phyloP scores from a whole-genome alignment of 2,329 filamentous ascomycete species.

The Colletotrichum coccodes region DNA sequence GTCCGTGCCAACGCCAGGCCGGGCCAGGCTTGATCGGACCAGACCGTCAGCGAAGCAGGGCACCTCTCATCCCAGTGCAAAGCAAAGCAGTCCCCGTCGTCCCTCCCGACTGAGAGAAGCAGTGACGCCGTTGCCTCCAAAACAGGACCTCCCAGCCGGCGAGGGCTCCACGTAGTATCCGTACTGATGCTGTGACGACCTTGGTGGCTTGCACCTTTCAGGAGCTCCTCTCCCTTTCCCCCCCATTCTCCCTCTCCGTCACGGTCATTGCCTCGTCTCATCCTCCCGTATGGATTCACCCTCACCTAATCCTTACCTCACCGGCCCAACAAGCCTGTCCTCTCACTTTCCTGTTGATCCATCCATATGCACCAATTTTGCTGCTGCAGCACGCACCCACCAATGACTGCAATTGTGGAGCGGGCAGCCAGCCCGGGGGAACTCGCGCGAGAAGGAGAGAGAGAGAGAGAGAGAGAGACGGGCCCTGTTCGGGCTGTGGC shows the following conservation, averaged over 20 bases:
- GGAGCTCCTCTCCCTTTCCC: neutral
- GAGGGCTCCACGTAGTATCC: neutral
- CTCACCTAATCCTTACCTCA: neutral
- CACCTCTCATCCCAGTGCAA: neutral
- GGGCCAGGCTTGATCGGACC: neutral
- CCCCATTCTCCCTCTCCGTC: neutral
- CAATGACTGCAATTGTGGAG: conserved; percentile 11
- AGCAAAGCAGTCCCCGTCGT: neutral
- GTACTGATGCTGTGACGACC: neutral
- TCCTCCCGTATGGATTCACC: neutral
- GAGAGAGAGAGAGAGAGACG: neutral
- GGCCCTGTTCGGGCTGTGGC: conserved; percentile 29
- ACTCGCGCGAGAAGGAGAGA: neutral
- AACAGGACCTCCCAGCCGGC: conserved; percentile 23
- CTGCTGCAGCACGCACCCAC: neutral
- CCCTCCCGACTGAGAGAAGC: conserved; percentile 12
- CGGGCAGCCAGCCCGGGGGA: neutral
- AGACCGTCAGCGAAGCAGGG: conserved; percentile 2
- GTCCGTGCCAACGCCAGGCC: conserved; percentile 31
- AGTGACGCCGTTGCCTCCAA: conserved; percentile 30
- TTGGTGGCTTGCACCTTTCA: neutral
- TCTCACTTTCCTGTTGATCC: neutral
- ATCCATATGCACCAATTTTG: neutral
- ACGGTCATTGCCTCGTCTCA: neutral
- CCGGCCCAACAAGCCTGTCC: neutral